These are phyloP conservation scores for Xylariaceae sp. DNA, from an alignment of 2,329 filamentous ascomycete species.

Conservation along the genomic window DNA sequence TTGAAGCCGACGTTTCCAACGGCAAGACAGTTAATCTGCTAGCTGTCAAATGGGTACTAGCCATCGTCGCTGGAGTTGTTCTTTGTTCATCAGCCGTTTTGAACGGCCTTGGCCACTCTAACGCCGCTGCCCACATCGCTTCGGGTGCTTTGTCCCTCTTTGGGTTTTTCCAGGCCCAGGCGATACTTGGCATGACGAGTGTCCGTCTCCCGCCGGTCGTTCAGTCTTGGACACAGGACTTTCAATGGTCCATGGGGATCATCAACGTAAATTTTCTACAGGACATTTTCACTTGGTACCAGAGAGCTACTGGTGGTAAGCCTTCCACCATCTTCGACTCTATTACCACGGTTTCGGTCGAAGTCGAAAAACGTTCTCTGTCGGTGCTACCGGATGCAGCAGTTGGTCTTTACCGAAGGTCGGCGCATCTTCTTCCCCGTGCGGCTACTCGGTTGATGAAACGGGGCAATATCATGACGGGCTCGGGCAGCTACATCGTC, in stretches of 20 bases:
- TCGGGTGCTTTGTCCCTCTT: slow-evolving; percentile 81
- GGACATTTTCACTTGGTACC: slow-evolving; percentile 80
- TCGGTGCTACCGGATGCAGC: slow-evolving; percentile 33
- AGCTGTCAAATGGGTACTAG: slow-evolving; percentile 75
- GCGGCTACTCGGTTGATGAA: slow-evolving; percentile 39
- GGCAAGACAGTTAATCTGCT: slow-evolving; percentile 78
- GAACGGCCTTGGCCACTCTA: slow-evolving; percentile 77
- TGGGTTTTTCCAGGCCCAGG: slow-evolving; percentile 82
- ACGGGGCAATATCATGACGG: slow-evolving; percentile 42
- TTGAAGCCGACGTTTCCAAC: slow-evolving; percentile 77
- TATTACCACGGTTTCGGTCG: slow-evolving; percentile 65
- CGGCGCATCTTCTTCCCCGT: slow-evolving; percentile 29
- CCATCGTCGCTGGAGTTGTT: slow-evolving; percentile 70
- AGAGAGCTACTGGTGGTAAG: slow-evolving; percentile 75
- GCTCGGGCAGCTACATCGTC: slow-evolving; percentile 51
- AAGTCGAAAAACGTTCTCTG: slow-evolving; percentile 58
- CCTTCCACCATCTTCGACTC: slow-evolving; percentile 69
- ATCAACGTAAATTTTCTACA: slow-evolving; percentile 76
- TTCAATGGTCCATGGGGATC: slow-evolving; percentile 89
- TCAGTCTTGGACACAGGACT: slow-evolving; percentile 83
- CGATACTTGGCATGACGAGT: slow-evolving; percentile 73
- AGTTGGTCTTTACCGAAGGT: slow-evolving; percentile 30
- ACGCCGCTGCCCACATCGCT: slow-evolving; percentile 81
- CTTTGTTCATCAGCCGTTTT: slow-evolving; percentile 75
- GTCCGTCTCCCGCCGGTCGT: slow-evolving; percentile 76